A percentile compares a stretch with the other conserved stretches of the same genome.
Conservation (phyloP, 225 moss, liverwort and hornwort genomes). For the Climacium dendroides region DNA sequence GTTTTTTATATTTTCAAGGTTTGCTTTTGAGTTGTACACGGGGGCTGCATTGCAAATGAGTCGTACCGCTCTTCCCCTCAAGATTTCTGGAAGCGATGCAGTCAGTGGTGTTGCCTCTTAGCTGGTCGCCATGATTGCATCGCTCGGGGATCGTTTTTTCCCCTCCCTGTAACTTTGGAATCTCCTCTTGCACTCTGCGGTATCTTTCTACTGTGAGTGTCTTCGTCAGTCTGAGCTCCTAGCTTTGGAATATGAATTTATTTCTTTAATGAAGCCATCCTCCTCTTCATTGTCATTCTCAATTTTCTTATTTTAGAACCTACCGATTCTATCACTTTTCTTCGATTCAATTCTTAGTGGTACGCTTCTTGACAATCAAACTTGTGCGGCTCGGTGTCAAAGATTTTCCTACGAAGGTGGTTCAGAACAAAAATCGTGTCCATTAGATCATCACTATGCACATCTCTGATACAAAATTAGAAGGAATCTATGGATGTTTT, state of each 20-base stretch:
- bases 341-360: background rate
- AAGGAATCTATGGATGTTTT: background rate
- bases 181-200: background rate
- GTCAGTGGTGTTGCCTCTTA: background rate
- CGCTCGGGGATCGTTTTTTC: background rate
- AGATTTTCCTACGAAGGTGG: background rate
- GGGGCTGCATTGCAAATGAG: background rate
- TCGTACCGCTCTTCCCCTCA: background rate
- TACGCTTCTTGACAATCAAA: background rate
- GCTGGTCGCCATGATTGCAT: background rate
- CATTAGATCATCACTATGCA: background rate
- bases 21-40: background rate
- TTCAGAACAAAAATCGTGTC: background rate
- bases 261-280: background rate
- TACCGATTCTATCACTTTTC: background rate
- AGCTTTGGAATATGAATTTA: background rate
- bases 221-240: background rate
- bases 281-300: background rate
- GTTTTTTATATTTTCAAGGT: background rate
- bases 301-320: background rate
- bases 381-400: background rate
- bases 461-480: background rate
- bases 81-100: background rate
- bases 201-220: background rate
- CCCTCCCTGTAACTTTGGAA: background rate